Evolutionary conservation across 2,329 filamentous ascomycete genomes (phyloP), one percentile per base, ranked within the genome.

Genomic region (Thermomyces lanuginosus): DNA sequence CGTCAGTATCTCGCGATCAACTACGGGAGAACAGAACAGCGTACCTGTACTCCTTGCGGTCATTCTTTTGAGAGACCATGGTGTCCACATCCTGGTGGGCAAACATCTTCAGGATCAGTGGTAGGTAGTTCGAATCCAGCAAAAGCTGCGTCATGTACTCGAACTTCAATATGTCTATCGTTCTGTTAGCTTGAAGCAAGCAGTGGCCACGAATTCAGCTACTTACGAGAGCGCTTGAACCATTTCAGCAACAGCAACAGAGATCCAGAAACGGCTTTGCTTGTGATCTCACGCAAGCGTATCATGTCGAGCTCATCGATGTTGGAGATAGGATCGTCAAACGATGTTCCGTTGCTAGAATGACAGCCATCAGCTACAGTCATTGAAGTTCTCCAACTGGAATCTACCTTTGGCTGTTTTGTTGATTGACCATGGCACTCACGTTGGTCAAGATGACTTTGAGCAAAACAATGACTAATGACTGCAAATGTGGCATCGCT

Each of bases 91-190:
- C 91, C 50, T 93, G 84, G 45, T 92, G 76, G 26, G 86, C 83
- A 49, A 93, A 84, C 25, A 93, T 70, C 56, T 95, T 95, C 16
- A 98, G 60, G 13, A 92, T 77, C 16, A 98, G 61, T 1, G 86
- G 86, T 5, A 98, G 65, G 49, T 93, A 98, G 49, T 92, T 95
- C 3, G 82, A 89, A 52, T 98, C 89, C 15, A 98, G 66, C 7
- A 98, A 61, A 2, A 98, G 66, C 46, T 98, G 89, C 1, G 83
- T 86, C 44, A 98, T 60, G 44, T 93, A 95, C 54, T 98, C 89
- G 40, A 89, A 93, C 48, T 93, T 92, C 37, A 98, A 61, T 15
- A 95, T 69, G 48, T 98, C 82, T 91, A 22, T 4, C 11, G 8
- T 8, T 24, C 42, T 30, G 34, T 38, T 30, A 50, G 40, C 21